Evolutionary conservation across 2,329 filamentous ascomycete species (phyloP), one percentile per base, ranked within the genome.

Genomic region (Beauveria brongniartii): DNA sequence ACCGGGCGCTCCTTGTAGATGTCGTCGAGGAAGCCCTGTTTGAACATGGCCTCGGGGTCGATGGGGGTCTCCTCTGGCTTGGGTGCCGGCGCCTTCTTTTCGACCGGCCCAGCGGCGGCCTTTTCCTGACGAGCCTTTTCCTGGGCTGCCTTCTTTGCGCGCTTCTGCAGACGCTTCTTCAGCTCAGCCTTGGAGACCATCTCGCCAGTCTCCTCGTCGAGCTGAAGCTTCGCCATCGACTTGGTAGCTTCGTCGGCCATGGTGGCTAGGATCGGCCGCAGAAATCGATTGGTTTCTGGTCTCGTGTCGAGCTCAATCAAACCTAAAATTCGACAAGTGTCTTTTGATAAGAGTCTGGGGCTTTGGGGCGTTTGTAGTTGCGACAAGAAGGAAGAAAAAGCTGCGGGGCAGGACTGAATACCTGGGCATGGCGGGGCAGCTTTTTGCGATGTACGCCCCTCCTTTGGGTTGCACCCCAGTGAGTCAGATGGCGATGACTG

Each of bases 91-190:
- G 61, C 59, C 34, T 68, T 68, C 44, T 70, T 67, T 63, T 61
- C 62, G 5, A 64, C 64, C 5, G 65, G 64, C 44, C 83, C 56
- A 54, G 89, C 88, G 28, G 86, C 89, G 64, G 85, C 85, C 85
- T 95, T 96, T 78, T 92, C 89, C 73, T 91, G 84, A 66, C 92
- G 86, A 72, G 88, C 82, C 88, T 96, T 97, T 59, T 69, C 67
- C 59, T 69, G 66, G n/a, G 77, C 73, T 5, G 77, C 80, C 70
- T 83, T 83, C 72, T 83, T 84, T 26, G 78, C 79, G 26, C 82
- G 77, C 68, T 85, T 85, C 64, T 80, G 77, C 63, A 78, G 65
- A 50, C 82, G 74, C 73, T 85, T 85, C 75, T 84, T 85, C 68
- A 86, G 74, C 72, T 86, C 83, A 65, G 77, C 77, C 70, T 85